Percentiles rank a stretch among this genome's conserved stretches.
Evolutionary conservation across 108 stramenopile genomes (phyloP).

Genomic region (Mayamaea pseudoterrestris): DNA sequence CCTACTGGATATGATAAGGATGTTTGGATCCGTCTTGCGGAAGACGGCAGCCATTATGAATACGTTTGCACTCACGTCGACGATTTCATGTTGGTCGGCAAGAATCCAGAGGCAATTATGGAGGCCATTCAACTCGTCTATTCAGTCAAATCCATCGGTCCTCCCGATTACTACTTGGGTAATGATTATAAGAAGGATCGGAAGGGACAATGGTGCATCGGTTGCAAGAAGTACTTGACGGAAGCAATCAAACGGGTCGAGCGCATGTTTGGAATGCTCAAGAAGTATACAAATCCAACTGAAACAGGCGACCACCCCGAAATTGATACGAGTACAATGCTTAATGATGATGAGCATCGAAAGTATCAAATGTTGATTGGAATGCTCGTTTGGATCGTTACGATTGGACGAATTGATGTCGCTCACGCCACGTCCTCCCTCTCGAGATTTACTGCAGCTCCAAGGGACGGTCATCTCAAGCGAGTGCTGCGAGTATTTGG

Average conservation of each 20-base stretch:
- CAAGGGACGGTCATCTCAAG: constrained; percentile 17
- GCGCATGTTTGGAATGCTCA: constrained; percentile 12
- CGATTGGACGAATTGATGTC: constrained; percentile 15
- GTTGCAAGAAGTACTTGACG: constrained; percentile 16
- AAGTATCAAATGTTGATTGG: constrained; percentile 20
- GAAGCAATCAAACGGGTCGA: constrained; percentile 6
- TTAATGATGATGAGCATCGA: constrained; percentile 2
- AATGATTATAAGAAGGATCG: constrained; percentile 3
- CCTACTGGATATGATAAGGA: constrained; percentile 11
- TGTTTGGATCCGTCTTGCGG: constrained; percentile 9
- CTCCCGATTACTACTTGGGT: constrained; percentile 3
- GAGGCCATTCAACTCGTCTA: neutral
- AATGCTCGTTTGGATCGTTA: constrained; percentile 9
- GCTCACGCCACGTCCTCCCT: constrained; percentile 3
- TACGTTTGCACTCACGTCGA: constrained; percentile 10
- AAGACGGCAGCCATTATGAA: constrained; percentile 4
- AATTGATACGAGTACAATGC: constrained; percentile 5
- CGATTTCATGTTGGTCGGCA: constrained; percentile 1
- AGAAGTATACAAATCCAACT: neutral
- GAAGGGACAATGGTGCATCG: constrained; percentile 11
- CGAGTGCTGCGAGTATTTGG: constrained; percentile 16
- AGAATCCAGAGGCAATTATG: constrained; percentile 2
- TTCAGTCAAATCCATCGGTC: constrained; percentile 7
- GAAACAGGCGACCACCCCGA: constrained; percentile 21
- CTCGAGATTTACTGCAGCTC: constrained; percentile 6